Evolutionary conservation across 2,329 filamentous ascomycete genomes (phyloP).

Genomic region (Drechslera avenae): DNA sequence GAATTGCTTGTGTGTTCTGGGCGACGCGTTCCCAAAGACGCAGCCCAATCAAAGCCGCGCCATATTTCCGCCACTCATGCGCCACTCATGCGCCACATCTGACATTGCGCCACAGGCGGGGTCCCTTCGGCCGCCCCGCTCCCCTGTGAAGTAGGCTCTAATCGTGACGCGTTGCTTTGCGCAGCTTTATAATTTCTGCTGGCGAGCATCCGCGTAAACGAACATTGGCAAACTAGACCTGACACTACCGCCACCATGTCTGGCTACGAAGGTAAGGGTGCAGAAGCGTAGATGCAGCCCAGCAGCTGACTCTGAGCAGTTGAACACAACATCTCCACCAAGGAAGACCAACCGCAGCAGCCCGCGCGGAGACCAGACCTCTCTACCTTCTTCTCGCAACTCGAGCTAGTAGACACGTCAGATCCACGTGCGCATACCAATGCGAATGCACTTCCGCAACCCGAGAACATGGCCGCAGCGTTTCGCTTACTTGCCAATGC

Average conservation of each 20-base stretch:
- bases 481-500: slow-evolving; percentile 66
- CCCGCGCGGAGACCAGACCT: slow-evolving; percentile 64
- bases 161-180: slow-evolving; percentile 17
- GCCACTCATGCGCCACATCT: not conserved
- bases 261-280: slow-evolving; percentile 52
- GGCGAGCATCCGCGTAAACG: slow-evolving; percentile 2
- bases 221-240: slow-evolving; percentile 10
- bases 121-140: slow-evolving; percentile 1
- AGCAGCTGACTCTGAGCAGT: slow-evolving; percentile 44
- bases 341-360: slow-evolving; percentile 44
- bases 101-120: slow-evolving; percentile 10
- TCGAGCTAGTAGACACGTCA: slow-evolving; percentile 63
- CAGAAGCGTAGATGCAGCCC: slow-evolving; percentile 7
- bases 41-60: not conserved
- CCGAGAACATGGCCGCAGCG: slow-evolving; percentile 64
- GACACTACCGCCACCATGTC: slow-evolving; percentile 47
- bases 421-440: slow-evolving; percentile 58
- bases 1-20: not conserved
- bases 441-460: slow-evolving; percentile 63
- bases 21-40: not conserved
- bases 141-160: slow-evolving; percentile 10
- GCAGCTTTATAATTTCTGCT: slow-evolving; percentile 17
- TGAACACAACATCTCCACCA: slow-evolving; percentile 55
- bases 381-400: slow-evolving; percentile 67
- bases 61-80: not conserved